Evolutionary conservation across 2,329 filamentous ascomycete genomes (phyloP), one percentile per base, ranked within the genome.

Genomic region (Colletotrichum zoysiae): DNA sequence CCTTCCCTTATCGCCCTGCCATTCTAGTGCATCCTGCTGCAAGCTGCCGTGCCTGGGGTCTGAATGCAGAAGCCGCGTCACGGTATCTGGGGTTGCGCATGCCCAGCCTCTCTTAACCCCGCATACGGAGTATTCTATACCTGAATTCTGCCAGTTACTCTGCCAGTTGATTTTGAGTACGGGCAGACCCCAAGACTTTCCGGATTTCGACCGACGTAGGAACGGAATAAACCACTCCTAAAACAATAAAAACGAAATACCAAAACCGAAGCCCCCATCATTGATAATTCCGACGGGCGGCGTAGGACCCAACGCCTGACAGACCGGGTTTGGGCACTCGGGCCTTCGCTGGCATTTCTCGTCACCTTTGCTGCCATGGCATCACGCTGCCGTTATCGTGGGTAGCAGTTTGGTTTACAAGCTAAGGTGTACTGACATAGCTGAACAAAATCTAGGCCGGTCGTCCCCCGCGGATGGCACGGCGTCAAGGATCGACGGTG

Each of bases 401-500:
- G n/a, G n/a, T 65, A 65, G 69, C 42, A 48, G 5, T 18, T 42
- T 33, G 58, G 38, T 33, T 51, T 38, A 33, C 23, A 48, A 38
- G 38, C 48, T 48, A 30, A 30, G 30, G 30, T 30, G 30, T 30
- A 30, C 30, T 30, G 2, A 30, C 2, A 53, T 58, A 63, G 46
- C 42, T 38, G 26, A 58, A 44, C 30, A 56, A 63, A 51, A 59
- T 53, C 65, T 46, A 65, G 69, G 33, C 55, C 48, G 65, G 23
- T 48, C 55, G 26, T 26, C 56, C 65, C 58, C 65, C 59, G 60
- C 59, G 60, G 70, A 72, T 70, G 66, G 55, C 59, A 42, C 66
- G 65, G 65, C 60, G 66, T 65, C 30, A 26, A 57, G 33, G 70
- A 72, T 72, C 60, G 70, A 70, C 70, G 56, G 59, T 55, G 42